Evolutionary conservation across 345 rosid genomes (phyloP), one percentile per base, ranked within the genome.

Genomic region (Linum lewisii): DNA sequence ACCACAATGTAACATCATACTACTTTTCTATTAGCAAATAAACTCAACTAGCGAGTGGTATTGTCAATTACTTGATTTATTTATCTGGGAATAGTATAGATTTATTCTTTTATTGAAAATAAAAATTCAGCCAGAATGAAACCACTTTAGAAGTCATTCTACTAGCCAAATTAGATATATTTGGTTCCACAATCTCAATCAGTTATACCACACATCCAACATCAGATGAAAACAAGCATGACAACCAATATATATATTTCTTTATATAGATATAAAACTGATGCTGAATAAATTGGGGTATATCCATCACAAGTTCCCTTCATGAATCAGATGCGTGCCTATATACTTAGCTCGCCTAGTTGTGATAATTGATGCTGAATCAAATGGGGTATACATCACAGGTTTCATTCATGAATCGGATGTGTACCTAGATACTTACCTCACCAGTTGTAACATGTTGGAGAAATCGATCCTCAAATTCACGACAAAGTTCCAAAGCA

Each of bases 401-500:
- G 18, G 47, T 16, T 42, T 1, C 47, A 11, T 11, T 3, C 47
- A n/a, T 11, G 4, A 16, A 42, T 16, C 18, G 2, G 15, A 42
- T 42, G 47, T 16, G 14, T 0, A 4, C 47, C 47, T 42, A 42
- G 47, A 32, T 59, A 78, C 91, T 87, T 64, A 94, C 99, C 77
- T 94, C 99, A 65, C 96, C 95, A 63, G 95, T 87, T 11, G 76
- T 75, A 62, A 94, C 76, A 77, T 94, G 99, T 62, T 50, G 86
- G 68, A 94, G 97, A 82, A 94, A 94, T 71, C 82, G 90, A 70
- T 94, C 99, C 72, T 94, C 97, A 80, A 87, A 94, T 71, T 94
- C 97, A 65, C 99, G 97, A 65, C 99, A 94, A 38, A 94, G 85
- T 85, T 90, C 95, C 90, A 94, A 81, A 57, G 97, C 99, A 53